Evolutionary conservation across 345 rosid species (phyloP), one percentile per base, ranked within the genome.

Genomic region (Carallia brachiata): DNA sequence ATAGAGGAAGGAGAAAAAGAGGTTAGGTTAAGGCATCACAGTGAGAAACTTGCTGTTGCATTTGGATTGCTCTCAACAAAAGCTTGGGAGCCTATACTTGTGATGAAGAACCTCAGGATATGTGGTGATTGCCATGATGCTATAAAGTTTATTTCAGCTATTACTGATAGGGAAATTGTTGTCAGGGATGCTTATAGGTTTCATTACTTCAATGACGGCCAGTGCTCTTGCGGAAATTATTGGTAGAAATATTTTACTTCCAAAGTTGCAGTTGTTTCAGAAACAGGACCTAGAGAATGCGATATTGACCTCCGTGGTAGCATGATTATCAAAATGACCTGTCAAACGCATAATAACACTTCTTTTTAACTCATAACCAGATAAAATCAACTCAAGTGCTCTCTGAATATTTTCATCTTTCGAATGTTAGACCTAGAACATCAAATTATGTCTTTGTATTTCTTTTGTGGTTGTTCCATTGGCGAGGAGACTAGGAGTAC

Each of bases 121-220:
- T 90, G 98, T 60, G 98, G 97, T 36, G 96, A 93, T 73, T 93
- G 97, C 72, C 96, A 93, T 36, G 83, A 87, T 77, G 98, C 90
- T 30, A 83, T 93, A 76, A 90, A 93, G 73, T 80, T 82, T 39
- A 85, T 93, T 48, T 93, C 98, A 39, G 60, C 50, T 0, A 76
- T 91, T 69, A 5, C 86, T 34, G 77, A 80, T 62, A 86, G 98
- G 73, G 86, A 80, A 82, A 93, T 93, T 68, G 88, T 80, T 27
- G 79, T 89, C 16, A 86, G 97, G 62, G 98, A 91, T 77, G 73
- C 89, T 19, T 79, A 77, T 62, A 78, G 98, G 75, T 89, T 91
- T 70, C 98, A 93, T 66, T 82, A 88, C 72, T 93, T 93, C 75
- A 80, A 80, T 65, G 84, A 74, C 37, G 97, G 97, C n/a, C 63